phyloP scores from a whole-genome alignment of 2,329 filamentous ascomycete genomes.

The Colletotrichum limetticola region DNA sequence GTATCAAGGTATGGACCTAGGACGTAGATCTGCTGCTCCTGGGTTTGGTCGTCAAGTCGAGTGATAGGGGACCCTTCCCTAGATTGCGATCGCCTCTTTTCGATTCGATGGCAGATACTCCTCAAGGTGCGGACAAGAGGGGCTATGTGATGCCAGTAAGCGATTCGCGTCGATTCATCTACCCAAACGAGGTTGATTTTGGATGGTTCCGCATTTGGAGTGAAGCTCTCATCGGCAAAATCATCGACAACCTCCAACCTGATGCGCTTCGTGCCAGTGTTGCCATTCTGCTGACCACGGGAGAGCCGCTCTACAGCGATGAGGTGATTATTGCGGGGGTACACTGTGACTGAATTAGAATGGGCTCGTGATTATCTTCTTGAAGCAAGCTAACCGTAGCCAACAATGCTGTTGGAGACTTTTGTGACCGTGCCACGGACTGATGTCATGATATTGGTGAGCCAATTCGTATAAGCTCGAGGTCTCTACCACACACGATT shows the following conservation, averaged over 20 bases:
- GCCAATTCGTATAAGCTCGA: conserved; percentile 13
- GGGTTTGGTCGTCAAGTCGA: conserved; percentile 1
- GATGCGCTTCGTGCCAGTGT: conserved; percentile 22
- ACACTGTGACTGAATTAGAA: conserved; percentile 16
- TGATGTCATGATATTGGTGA: conserved; percentile 33
- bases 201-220: neutral
- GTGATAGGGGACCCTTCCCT: neutral
- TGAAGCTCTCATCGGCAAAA: neutral
- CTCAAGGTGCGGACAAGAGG: conserved; percentile 16
- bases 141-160: conserved; percentile 30
- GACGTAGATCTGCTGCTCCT: neutral
- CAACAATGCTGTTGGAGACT: conserved; percentile 30
- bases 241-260: conserved; percentile 10
- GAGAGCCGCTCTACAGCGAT: conserved; percentile 20
- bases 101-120: neutral
- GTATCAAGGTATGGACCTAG: neutral
- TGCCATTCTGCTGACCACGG: conserved; percentile 6
- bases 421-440: conserved; percentile 31
- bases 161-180: conserved; percentile 27
- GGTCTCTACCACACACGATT: neutral
- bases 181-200: conserved; percentile 27
- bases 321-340: conserved; percentile 15
- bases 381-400: conserved; percentile 20
- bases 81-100: neutral
- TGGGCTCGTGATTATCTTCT: neutral